phyloP scores from a whole-genome alignment of 2,329 filamentous ascomycete species.

The Aphanocladium album region DNA sequence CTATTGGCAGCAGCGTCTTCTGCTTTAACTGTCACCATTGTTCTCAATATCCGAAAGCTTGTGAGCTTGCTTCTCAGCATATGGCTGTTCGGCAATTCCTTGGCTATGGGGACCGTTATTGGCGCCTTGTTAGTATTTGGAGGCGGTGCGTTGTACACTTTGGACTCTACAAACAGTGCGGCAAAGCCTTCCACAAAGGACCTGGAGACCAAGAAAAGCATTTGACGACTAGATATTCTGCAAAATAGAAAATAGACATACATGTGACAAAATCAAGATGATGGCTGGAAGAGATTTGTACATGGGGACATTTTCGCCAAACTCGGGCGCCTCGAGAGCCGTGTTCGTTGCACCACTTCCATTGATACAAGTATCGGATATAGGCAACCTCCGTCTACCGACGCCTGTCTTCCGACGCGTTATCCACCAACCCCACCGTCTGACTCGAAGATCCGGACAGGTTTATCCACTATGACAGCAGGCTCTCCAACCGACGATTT shows the following conservation, averaged over 20 bases:
- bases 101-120: constrained; percentile 70
- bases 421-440: constrained; percentile 9
- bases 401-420: not conserved
- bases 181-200: constrained; percentile 2
- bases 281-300: not conserved
- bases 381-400: constrained; percentile 23
- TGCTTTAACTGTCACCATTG: constrained; percentile 91
- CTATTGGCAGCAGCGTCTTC: constrained; percentile 84
- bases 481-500: not conserved
- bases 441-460: constrained; percentile 4
- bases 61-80: constrained; percentile 88
- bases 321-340: too few species aligned
- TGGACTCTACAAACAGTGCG: constrained; percentile 49
- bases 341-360: constrained; percentile 5
- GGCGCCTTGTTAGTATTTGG: constrained; percentile 85
- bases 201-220: not conserved
- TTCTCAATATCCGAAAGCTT: constrained; percentile 90
- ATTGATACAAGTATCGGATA: constrained; percentile 20
- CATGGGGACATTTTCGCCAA: too few species aligned
- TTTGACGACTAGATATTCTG: not conserved
- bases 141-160: constrained; percentile 84
- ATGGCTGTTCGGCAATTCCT: constrained; percentile 83
- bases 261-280: not conserved
- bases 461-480: not conserved
- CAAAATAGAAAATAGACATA: not conserved